These are phyloP conservation scores for Amylostereum areolatum DNA, from an alignment of 1,284 basidiomycete genomes.

Conservation along the genomic window DNA sequence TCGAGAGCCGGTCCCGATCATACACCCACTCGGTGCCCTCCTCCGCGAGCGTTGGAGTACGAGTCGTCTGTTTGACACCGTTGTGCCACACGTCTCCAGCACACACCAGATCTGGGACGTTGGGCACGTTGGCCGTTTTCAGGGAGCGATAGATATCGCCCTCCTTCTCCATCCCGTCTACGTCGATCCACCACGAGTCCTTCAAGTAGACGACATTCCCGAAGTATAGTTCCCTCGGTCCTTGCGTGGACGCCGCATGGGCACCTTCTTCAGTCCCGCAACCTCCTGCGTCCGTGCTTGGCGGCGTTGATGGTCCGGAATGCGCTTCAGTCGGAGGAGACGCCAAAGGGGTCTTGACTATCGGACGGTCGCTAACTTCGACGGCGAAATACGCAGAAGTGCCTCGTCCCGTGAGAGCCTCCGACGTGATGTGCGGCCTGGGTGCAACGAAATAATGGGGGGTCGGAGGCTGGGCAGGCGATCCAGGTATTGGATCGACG, in stretches of 20 bases:
- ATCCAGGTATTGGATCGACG: too few species aligned
- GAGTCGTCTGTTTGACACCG: background rate
- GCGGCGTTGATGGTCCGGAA: too few species aligned
- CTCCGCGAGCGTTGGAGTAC: background rate
- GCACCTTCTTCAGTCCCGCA: slow-evolving; percentile 1
- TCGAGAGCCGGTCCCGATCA: background rate
- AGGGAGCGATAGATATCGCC: slow-evolving; percentile 11
- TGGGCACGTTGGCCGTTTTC: slow-evolving; percentile 3
- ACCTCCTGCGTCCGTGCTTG: background rate
- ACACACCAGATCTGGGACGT: slow-evolving; percentile 8
- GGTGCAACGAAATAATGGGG: too few species aligned
- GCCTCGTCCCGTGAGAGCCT: too few species aligned
- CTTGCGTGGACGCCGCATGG: slow-evolving; percentile 8
- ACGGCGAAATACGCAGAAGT: too few species aligned
- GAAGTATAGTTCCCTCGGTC: slow-evolving; percentile 3
- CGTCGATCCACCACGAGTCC: slow-evolving; percentile 16
- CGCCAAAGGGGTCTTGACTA: too few species aligned
- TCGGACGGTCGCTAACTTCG: too few species aligned
- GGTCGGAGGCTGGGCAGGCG: too few species aligned
- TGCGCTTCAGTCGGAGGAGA: too few species aligned
- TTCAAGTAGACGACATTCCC: slow-evolving; percentile 15
- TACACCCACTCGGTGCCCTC: background rate
- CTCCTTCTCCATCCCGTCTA: slow-evolving; percentile 8
- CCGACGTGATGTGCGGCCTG: too few species aligned
- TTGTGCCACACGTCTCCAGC: slow-evolving; percentile 11